Base-by-base conservation (phyloP, 345 rosid species). In the Euphorbia lathyris region DNA sequence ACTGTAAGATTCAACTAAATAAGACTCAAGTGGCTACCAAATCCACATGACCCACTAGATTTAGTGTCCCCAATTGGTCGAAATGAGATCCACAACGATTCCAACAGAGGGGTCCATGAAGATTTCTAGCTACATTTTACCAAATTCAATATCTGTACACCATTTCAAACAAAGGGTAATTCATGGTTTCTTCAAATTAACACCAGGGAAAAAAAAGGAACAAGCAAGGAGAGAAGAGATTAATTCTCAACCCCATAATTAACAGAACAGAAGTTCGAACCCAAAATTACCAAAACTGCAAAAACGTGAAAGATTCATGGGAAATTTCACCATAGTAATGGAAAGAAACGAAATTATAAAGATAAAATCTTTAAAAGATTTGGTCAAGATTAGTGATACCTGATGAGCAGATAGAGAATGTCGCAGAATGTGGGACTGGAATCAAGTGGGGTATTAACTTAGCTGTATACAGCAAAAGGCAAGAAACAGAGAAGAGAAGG, bases 31-130 rank as follows among this genome's bases (percentile, higher is more conserved):
- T 19, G 20, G 50, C 45, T 30, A 34, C 34, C 52, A 10, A n/a
- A 29, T 52, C 58, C 36, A 34, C 9, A 57, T 63, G 26, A 40
- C 76, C 73, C 70, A 67, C 60, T 53, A 75, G 79, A 72, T 75
- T 30, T 51, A 26, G 25, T 72, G 72, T 71, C 73, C 56, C 73
- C 73, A 55, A 36, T 51, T 66, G 48, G 67, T 47, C 70, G 57
- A 26, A 19, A 65, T 61, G 63, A 52, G 26, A 72, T 74, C 74
- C 61, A 58, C 67, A 3, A 50, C 0, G 56, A 65, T 69, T 69
- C 64, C 29, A 58, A 42, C 1, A 9, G 17, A 20, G 53, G 56
- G 84, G 76, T 81, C 82, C 82, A 66, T 55, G 2, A 72, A 63
- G 71, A 72, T 72, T 47, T 73, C 25, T 43, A 60, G 43, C 51